A percentile compares a stretch with the other conserved stretches of the same genome.
These are phyloP conservation scores for Phytophthora crassamura DNA, from an alignment of 352 stramenopile genomes.

Conservation along the genomic window DNA sequence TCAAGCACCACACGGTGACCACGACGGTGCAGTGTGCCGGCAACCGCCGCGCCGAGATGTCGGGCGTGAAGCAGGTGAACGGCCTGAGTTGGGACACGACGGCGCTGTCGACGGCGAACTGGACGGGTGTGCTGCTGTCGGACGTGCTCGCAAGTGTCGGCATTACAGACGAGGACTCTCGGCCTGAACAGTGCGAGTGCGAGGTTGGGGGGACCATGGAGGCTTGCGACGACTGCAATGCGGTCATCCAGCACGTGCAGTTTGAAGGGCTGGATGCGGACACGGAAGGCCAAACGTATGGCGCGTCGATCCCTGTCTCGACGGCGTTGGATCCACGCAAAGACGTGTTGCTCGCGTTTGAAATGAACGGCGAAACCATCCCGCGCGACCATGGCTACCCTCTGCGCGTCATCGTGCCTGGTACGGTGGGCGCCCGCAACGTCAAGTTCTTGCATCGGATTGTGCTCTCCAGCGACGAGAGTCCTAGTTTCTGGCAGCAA, in stretches of 20 bases:
- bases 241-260: constrained; percentile 87
- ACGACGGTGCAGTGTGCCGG: constrained; percentile 98
- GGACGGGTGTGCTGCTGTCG: constrained; percentile 93
- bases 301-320: constrained; percentile 91
- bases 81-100: constrained; percentile 87
- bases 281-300: constrained; percentile 87
- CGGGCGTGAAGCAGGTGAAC: constrained; percentile 91
- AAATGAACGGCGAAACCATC: constrained; percentile 97
- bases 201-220: constrained; percentile 63
- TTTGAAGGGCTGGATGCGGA: constrained; percentile 83
- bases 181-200: constrained; percentile 56
- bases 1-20: constrained; percentile 91
- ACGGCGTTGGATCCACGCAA: constrained; percentile 95
- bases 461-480: constrained; percentile 79
- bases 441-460: constrained; percentile 98
- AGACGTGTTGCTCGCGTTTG: constrained; percentile 98
- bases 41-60: constrained; percentile 96
- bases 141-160: constrained; percentile 93
- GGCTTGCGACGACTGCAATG: constrained; percentile 60
- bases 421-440: constrained; percentile 94
- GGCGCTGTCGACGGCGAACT: constrained; percentile 95
- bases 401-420: constrained; percentile 96
- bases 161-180: constrained; percentile 78
- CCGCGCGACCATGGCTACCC: constrained; percentile 97
- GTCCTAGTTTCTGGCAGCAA: constrained; percentile 92